phyloP scores from a whole-genome alignment of 345 rosid genomes.

The Barbarea vulgaris region DNA sequence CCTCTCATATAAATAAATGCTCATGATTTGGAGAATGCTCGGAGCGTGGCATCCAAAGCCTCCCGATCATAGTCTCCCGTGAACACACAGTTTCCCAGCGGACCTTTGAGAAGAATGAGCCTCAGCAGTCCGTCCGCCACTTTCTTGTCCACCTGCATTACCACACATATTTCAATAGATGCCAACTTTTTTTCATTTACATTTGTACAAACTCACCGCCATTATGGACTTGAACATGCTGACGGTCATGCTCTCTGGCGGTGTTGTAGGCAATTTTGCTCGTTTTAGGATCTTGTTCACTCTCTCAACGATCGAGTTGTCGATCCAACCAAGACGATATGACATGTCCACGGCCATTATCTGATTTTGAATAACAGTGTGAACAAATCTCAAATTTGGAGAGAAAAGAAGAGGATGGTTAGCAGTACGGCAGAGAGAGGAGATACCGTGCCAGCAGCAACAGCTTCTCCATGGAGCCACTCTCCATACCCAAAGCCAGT shows the following conservation, averaged over 20 bases:
- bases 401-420: background rate
- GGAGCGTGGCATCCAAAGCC: conserved; percentile 84
- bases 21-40: conserved; percentile 53
- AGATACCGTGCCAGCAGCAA: conserved; percentile 91
- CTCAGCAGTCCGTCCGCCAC: conserved; percentile 94
- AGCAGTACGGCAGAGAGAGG: background rate
- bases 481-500: conserved; percentile 89
- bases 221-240: conserved; percentile 92
- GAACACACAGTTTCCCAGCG: conserved; percentile 90
- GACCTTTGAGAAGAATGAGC: conserved; percentile 93
- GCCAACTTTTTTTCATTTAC: background rate
- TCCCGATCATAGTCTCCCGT: conserved; percentile 86
- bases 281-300: conserved; percentile 59
- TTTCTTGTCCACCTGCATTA: conserved; percentile 91
- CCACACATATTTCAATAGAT: conserved; percentile 5
- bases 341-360: conserved; percentile 99
- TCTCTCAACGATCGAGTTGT: conserved; percentile 73
- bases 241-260: conserved; percentile 84
- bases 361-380: conserved; percentile 39
- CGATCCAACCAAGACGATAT: conserved; percentile 97
- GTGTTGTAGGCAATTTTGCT: conserved; percentile 75
- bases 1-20: background rate
- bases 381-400: background rate
- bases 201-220: conserved; percentile 66
- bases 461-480: conserved; percentile 99